Evolutionary conservation across 257 asterid species (phyloP), one percentile per base, ranked within the genome.

Genomic region (Linaria vulgaris): DNA sequence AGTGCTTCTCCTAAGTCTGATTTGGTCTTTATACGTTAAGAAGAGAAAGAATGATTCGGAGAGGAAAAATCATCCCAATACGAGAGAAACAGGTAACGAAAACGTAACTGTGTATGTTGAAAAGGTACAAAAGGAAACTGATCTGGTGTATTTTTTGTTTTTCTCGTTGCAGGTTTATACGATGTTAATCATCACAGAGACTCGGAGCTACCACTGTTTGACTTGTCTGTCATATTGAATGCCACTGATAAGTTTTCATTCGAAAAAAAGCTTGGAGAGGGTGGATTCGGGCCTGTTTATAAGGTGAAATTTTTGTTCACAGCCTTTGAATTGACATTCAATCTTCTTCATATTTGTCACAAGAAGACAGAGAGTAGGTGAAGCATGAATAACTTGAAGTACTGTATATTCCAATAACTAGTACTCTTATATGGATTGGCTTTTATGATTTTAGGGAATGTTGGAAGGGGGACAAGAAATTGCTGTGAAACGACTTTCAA

Each of bases 391-490:
- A 1, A 12, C 41, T 34, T 34, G 10, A 34, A 34, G 1, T 8
- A 34, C 41, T 34, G 5, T 7, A 34, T 4, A 34, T 34, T 34
- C 9, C 41, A 34, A 3, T 1, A 34, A 15, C 5, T 56, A 17
- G 2, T 10, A 8, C 41, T 8, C 13, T 3, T 0, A 0, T 11
- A 53, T 23, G 27, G 22, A 21, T 31, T 51, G 31, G 41, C 9
- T 34, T n/a, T 51, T 21, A 31, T 53, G 39, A 53, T 53, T 2
- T 6, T 24, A 37, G 47, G 62, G 62, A 14, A 31, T 56, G 15
- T 5, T 56, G 19, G 30, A 56, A 56, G 62, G 21, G 21, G 62
- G 48, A 11, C 62, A 56, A 34, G 62, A 56, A 56, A 56, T 56
- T 37, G 62, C 48, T 15, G 62, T 56, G 21, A 56, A 56, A 34